Percentiles rank a stretch among this genome's conserved stretches.
Evolutionary conservation across 441 rosid genomes (phyloP).

Genomic region (Aleurites moluccanus): DNA sequence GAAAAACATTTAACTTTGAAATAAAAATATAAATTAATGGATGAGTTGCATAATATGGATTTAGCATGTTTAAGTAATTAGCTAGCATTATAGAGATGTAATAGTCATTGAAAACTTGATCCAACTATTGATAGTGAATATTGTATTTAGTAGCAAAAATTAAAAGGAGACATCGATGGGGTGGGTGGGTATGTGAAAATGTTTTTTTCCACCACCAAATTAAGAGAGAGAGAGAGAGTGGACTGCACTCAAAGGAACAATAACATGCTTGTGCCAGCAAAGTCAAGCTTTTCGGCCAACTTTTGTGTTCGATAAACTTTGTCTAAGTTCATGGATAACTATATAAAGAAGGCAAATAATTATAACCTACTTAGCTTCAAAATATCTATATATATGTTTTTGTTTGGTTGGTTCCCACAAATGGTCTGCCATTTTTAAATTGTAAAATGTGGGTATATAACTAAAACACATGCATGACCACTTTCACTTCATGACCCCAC

Average conservation of each 20-base stretch:
- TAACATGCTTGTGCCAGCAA: conserved; percentile 54
- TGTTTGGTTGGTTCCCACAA: conserved; percentile 31
- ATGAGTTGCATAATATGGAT: too few relatives aligned
- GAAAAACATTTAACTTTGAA: too few relatives aligned
- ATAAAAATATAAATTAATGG: too few relatives aligned
- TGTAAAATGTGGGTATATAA: background rate
- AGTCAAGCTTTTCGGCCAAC: conserved; percentile 86
- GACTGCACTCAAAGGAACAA: conserved; percentile 81
- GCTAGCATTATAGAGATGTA: background rate
- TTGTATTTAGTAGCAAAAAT: background rate
- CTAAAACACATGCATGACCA: conserved; percentile 30
- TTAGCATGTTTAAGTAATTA: too few relatives aligned
- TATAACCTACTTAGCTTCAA: background rate
- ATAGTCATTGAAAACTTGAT: background rate
- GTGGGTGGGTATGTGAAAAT: conserved; percentile 33
- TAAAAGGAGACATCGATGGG: conserved; percentile 20
- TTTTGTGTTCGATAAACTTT: conserved; percentile 31
- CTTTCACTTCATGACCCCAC: conserved; percentile 34
- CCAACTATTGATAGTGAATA: background rate
- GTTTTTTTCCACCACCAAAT: conserved; percentile 30
- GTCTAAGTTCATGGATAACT: conserved; percentile 36
- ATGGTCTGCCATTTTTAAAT: conserved; percentile 30
- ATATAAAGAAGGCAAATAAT: background rate
- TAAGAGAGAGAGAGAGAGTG: conserved; percentile 39
- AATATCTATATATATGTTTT: conserved; percentile 9